phyloP scores from a whole-genome alignment of 768 basidiomycete species.

The Kwoniella newhampshirensis region DNA sequence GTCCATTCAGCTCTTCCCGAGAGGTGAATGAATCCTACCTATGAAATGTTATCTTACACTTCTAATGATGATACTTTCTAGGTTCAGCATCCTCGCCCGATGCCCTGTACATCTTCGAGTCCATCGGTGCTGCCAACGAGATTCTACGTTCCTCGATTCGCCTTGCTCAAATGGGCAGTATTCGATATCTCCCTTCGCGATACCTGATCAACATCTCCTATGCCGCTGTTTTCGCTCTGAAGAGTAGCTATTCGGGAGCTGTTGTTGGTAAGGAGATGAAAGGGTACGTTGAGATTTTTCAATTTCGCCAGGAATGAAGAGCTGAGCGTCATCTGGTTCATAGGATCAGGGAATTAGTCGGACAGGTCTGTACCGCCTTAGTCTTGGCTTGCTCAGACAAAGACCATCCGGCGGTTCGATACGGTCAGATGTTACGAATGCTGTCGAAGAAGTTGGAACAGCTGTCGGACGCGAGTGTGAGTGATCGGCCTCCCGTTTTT shows the following conservation, averaged over 20 bases:
- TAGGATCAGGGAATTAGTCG: slow-evolving; percentile 45
- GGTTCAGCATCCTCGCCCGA: slow-evolving; percentile 41
- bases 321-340: slow-evolving; percentile 5
- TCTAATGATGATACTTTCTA: slow-evolving; percentile 3
- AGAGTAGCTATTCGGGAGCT: slow-evolving; percentile 49
- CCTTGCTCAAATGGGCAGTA: slow-evolving; percentile 37
- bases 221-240: slow-evolving; percentile 47
- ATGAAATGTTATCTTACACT: neutral
- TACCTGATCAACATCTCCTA: slow-evolving; percentile 49
- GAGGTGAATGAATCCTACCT: slow-evolving; percentile 30
- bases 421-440: slow-evolving; percentile 46
- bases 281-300: slow-evolving; percentile 26
- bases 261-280: slow-evolving; percentile 32
- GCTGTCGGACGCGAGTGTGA: slow-evolving; percentile 42
- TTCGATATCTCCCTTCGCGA: slow-evolving; percentile 43
- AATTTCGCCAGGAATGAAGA: neutral
- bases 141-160: slow-evolving; percentile 41
- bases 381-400: slow-evolving; percentile 39
- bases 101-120: slow-evolving; percentile 49
- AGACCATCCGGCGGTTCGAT: slow-evolving; percentile 46
- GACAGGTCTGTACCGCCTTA: slow-evolving; percentile 42
- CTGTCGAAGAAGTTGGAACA: slow-evolving; percentile 45
- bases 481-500: too few species aligned
- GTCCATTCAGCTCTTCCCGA: slow-evolving; percentile 39
- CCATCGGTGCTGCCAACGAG: slow-evolving; percentile 46